A percentile compares a stretch with the other conserved stretches of the same genome.
These are phyloP conservation scores for Melanomma pulvis-pyrius DNA, from an alignment of 495 filamentous ascomycete genomes.

Conservation along the genomic window DNA sequence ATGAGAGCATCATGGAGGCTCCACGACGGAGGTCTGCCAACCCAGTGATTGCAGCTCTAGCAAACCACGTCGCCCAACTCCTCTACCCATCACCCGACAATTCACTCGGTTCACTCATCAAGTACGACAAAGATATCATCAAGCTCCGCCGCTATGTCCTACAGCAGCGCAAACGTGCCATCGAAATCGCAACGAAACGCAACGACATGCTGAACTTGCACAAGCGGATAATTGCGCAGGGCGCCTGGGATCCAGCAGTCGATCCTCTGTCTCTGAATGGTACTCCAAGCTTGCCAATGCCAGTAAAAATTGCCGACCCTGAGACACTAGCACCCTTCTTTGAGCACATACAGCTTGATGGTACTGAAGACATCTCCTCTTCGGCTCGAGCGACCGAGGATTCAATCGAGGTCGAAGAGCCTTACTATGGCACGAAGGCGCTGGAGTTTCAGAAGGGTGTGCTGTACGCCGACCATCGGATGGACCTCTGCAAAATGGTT, in stretches of 20 bases:
- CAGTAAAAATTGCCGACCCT: conserved; percentile 35
- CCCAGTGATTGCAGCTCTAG: conserved; percentile 29
- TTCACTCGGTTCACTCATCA: conserved; percentile 38
- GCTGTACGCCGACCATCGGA: conserved; percentile 40
- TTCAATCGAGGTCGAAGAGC: conserved; percentile 30
- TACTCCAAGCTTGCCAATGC: conserved; percentile 39
- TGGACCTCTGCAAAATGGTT: conserved; percentile 47
- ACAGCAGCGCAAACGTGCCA: conserved; percentile 28
- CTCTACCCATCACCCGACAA: conserved; percentile 32
- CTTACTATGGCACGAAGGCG: conserved; percentile 34
- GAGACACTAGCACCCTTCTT: conserved; percentile 40
- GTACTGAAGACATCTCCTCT: conserved; percentile 21
- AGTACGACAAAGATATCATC: conserved; percentile 41
- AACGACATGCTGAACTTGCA: conserved; percentile 29
- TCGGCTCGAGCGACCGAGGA: conserved; percentile 4
- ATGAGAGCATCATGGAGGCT: conserved; percentile 33
- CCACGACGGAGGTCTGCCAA: conserved; percentile 37
- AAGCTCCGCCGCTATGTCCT: conserved; percentile 25
- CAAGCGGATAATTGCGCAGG: conserved; percentile 35
- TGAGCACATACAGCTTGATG: conserved; percentile 32
- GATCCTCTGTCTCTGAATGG: conserved; percentile 37
- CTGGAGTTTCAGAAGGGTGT: conserved; percentile 44
- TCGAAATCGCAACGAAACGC: conserved; percentile 26
- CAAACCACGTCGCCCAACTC: conserved; percentile 29
- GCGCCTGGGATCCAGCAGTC: conserved; percentile 33